phyloP scores from a whole-genome alignment of 148 eudicot genomes.

The Chenopodium album region DNA sequence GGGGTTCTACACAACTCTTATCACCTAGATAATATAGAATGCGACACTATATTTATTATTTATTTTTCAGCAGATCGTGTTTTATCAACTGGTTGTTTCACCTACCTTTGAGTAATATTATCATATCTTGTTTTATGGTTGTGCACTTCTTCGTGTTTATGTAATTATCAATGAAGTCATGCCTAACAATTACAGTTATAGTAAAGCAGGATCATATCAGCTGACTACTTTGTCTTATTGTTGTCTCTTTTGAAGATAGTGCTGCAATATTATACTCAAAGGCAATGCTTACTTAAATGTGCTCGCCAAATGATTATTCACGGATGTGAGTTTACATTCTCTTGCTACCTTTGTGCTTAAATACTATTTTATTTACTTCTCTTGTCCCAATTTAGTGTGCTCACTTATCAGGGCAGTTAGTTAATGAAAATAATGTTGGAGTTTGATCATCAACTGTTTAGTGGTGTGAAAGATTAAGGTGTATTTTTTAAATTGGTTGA shows the following conservation, averaged over 20 bases:
- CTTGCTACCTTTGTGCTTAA: background rate
- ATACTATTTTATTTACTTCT: too few relatives aligned
- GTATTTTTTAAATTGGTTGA: too few relatives aligned
- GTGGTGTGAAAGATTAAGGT: too few relatives aligned
- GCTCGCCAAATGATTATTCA: conserved; percentile 69
- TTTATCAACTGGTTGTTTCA: background rate
- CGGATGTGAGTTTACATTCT: conserved; percentile 56
- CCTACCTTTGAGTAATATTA: background rate
- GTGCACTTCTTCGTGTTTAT: background rate
- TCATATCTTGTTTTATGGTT: background rate
- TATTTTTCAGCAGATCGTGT: background rate
- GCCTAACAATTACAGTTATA: background rate
- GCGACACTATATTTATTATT: background rate
- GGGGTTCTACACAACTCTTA: background rate
- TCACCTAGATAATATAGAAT: background rate
- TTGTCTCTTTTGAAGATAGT: conserved; percentile 54
- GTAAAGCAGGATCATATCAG: background rate
- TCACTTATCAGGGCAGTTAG: too few relatives aligned
- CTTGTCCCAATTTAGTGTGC: too few relatives aligned
- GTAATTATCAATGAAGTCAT: background rate
- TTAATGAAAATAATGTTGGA: too few relatives aligned
- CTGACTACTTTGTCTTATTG: conserved; percentile 17
- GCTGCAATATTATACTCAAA: conserved; percentile 86
- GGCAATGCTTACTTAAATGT: conserved; percentile 97
- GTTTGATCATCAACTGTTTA: too few relatives aligned